Base-by-base conservation (phyloP, 1,284 basidiomycete species). In the Sparassis latifolia region DNA sequence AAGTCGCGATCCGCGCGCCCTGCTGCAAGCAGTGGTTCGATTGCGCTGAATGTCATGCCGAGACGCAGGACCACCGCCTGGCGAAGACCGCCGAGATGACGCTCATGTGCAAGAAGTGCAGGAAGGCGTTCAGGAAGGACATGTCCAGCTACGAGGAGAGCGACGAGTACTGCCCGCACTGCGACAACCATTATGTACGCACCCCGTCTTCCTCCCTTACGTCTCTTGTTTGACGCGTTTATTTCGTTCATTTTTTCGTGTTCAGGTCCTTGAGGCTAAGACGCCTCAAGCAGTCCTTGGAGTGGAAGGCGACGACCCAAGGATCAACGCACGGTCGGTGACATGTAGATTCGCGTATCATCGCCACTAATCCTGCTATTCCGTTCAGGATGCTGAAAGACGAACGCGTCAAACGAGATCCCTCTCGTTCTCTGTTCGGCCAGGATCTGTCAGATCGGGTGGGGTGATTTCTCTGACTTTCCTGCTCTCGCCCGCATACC, bases 101-200 rank as follows among this genome's bases (percentile, higher is more conserved):
- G 0, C 97, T 99, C 66, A 73, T 91, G 61, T 99, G 97, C 77
- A 99, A 99, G 70, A 97, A 97, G 71, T 99, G 97, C 76, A 90
- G 89, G 66, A 95, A 95, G 70, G 94, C 92, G 2, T 98, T 99
- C 68, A 73, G 96, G 55, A 98, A 99, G 71, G 92, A 97, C 67
- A 92, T 97, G 86, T 59, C 76, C 0, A 72, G 69, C 31, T 98
- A 92, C 64, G 97, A 99, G 63, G 93, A 97, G 66, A 90, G 90
- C 57, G 96, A 99, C 66, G 96, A 99, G 71, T 98, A 86, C 68
- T 99, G 97, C 66, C 96, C 97, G 0, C 89, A 97, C 69, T 98
- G 96, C 66, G 94, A 97, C 68, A 98, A 99, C 66, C 92, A 95
- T 66, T 98, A 94, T 68, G 95, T 96, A 67, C 62, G 88, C 76